Evolutionary conservation across 768 basidiomycete species (phyloP), one percentile per base, ranked within the genome.

Genomic region (Panaeolus cyanescens): DNA sequence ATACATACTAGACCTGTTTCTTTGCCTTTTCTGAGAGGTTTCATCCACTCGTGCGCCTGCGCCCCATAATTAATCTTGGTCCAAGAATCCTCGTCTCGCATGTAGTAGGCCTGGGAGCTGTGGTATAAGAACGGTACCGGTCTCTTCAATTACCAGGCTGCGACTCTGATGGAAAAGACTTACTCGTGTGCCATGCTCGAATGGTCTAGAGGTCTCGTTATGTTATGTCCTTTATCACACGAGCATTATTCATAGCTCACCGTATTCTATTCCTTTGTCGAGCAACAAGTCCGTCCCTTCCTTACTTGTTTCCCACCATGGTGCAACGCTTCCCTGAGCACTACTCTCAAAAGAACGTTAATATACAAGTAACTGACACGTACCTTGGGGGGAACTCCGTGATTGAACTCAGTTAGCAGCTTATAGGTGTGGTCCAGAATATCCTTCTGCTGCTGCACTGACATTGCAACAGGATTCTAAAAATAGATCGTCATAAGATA

Each of bases 241-340:
- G 19, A 42, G 39, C 39, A 42, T 42, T 42, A 42, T 20, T 20
- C 39, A 42, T 42, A 42, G 19, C 75, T 55, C 60, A 87, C 87
- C 89, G 67, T 92, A 92, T 76, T 89, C 82, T 45, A 92, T 88
- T 0, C 91, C 91, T 63, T 87, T 86, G 34, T 88, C 86, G 22
- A 90, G 79, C 25, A 92, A 74, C 25, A 92, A 75, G 15, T 83
- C 73, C 0, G 84, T 85, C 3, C 86, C 86, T 70, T 89, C 88
- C 62, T 83, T 85, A 71, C 84, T 87, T 2, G 84, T 84, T 70
- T 92, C 91, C 90, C 90, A 92, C 89, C 90, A 92, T 0, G 89
- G 90, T 1, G 89, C 90, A 32, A 90, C 88, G 55, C 82, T 84
- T 36, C 86, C 87, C 73, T 78, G 59, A 20, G 13, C 12, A 34